Base-by-base conservation (phyloP, 2,329 filamentous ascomycete species). In the Trichoderma koningii region DNA sequence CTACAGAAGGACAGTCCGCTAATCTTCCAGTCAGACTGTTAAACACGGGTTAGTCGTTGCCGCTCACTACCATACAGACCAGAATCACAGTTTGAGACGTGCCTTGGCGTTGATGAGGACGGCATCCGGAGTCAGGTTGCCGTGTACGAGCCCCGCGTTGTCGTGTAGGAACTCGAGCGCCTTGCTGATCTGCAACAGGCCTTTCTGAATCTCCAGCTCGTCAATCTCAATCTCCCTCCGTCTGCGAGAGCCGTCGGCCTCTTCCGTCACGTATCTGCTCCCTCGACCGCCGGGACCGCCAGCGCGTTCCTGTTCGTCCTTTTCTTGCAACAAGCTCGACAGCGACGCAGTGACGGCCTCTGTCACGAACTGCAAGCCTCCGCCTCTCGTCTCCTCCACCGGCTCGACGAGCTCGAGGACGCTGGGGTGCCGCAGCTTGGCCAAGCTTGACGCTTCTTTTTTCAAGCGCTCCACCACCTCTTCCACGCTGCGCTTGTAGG, bases 171-270 rank as follows among this genome's bases (percentile, higher is more conserved):
- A 98, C 77, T 98, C 94, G 34, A 98, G 82, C 3, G 93, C 94
- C 76, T 97, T 97, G 73, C 90, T 93, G 68, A 99, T 85, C 76
- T 99, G 95, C 67, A 98, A 80, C 68, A 99, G 77, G 0, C 95
- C 95, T 78, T 99, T 99, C 76, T 99, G 95, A 71, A 98, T 96
- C 77, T 99, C 95, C 66, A 99, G 81, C 78, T 98, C 95, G 74
- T 99, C 95, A 67, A 99, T 92, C 75, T 98, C 94, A 15, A 97
- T 78, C 73, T 98, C 93, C 71, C 91, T 85, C 71, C 92, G 83
- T 71, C 88, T 85, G 69, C 87, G 83, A 56, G 86, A 87, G 42
- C 91, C 91, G 70, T 93, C 89, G 0, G 88, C 82, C 70, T 93
- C 90, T 73, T 95, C 92, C 1, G 91, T 88, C 63, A 95, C 89